Conservation (phyloP, 768 basidiomycete species). For the Pholiota microspora region DNA sequence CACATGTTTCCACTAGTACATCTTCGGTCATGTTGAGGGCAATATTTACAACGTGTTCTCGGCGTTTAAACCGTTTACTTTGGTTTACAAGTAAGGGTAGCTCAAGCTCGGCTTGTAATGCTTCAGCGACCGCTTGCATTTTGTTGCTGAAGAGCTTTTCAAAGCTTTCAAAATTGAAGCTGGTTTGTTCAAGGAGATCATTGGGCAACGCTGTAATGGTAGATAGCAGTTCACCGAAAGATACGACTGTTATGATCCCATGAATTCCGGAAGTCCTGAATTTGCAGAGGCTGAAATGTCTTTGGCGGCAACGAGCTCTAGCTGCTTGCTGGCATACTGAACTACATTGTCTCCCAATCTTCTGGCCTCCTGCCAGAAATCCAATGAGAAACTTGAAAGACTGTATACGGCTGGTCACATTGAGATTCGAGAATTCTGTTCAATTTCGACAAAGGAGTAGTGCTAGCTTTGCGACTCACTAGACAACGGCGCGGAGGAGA, state of each 20-base stretch:
- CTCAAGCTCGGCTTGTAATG: conserved; percentile 28
- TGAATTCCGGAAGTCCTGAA: too few species aligned
- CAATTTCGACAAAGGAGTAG: too few species aligned
- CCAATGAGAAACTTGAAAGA: neutral
- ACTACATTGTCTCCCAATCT: conserved; percentile 10
- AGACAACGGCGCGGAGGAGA: too few species aligned
- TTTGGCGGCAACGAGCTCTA: conserved; percentile 13
- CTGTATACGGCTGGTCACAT: too few species aligned
- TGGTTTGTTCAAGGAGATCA: too few species aligned
- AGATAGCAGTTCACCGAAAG: too few species aligned
- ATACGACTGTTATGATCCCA: too few species aligned
- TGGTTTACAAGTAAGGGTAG: conserved; percentile 23
- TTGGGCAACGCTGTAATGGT: too few species aligned
- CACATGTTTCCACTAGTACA: conserved; percentile 21
- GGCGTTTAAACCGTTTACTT: conserved; percentile 26
- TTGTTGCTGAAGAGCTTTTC: conserved; percentile 15
- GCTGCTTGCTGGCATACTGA: conserved; percentile 16
- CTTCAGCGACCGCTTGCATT: conserved; percentile 19
- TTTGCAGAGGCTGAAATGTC: conserved; percentile 15
- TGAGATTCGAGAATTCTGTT: too few species aligned
- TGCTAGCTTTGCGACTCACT: too few species aligned
- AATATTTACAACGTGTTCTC: conserved; percentile 16
- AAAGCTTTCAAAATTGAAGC: conserved; percentile 16
- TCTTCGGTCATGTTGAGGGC: conserved; percentile 25
- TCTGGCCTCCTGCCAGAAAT: conserved; percentile 17